These are phyloP conservation scores for Nitzschia palea DNA, from an alignment of 108 stramenopile species.

Conservation along the genomic window DNA sequence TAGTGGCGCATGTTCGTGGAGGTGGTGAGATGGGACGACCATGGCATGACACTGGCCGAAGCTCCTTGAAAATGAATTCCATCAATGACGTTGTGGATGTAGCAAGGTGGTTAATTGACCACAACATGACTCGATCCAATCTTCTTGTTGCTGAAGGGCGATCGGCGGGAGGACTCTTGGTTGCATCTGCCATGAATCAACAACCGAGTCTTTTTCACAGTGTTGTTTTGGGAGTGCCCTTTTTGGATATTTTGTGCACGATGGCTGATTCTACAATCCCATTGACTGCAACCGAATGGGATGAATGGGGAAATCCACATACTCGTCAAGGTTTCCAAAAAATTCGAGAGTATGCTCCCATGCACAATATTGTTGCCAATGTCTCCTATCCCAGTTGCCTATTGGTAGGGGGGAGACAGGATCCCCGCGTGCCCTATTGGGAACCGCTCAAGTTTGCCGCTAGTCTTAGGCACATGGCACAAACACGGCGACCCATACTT, in stretches of 20 bases:
- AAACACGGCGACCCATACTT: conserved; percentile 21
- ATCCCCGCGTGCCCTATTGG: conserved; percentile 85
- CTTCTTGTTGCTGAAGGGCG: conserved; percentile 57
- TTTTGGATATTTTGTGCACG: conserved; percentile 81
- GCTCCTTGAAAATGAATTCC: conserved; percentile 81
- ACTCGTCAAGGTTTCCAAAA: conserved; percentile 48
- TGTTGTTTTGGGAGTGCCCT: conserved; percentile 89
- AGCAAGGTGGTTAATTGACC: conserved; percentile 43
- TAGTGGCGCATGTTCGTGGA: conserved; percentile 95
- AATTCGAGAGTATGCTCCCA: conserved; percentile 79
- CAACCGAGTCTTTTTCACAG: conserved; percentile 79
- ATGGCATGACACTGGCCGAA: conserved; percentile 87
- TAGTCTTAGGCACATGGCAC: conserved; percentile 34
- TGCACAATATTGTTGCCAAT: conserved; percentile 73
- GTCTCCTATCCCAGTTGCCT: conserved; percentile 79
- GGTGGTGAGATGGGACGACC: conserved; percentile 90
- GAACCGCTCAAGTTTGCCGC: conserved; percentile 65
- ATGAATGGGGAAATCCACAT: conserved; percentile 93
- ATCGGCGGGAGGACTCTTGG: conserved; percentile 59
- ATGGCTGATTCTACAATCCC: conserved; percentile 81
- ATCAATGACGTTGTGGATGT: conserved; percentile 88
- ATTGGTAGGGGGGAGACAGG: conserved; percentile 85
- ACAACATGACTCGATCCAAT: conserved; percentile 27
- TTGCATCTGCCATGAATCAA: conserved; percentile 61
- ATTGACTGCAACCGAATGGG: conserved; percentile 67